Evolutionary conservation across 1,139 yeast genomes (phyloP), one percentile per base, ranked within the genome.

Genomic region (Yamadazyma trypodendri): DNA sequence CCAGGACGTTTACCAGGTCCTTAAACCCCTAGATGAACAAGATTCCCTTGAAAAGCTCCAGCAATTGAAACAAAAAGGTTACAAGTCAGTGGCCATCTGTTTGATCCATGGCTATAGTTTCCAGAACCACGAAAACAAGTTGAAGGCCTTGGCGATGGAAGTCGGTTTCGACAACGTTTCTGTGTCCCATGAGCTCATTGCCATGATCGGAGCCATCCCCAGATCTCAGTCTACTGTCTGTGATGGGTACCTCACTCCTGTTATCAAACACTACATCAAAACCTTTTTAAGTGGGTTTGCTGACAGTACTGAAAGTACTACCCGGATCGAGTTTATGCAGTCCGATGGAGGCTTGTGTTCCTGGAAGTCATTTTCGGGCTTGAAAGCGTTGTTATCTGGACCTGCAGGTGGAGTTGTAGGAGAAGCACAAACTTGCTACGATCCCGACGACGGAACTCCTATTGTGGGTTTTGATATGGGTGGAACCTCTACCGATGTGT

Each of bases 231-330:
- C 89, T 12, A 72, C 87, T 3, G 76, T 79, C 13, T 88, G 86
- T 2, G 92, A 84, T 60, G 88, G 92, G 1, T 84, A 84, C 52
- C 59, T 84, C 39, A 82, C 89, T 3, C 94, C 94, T 1, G 84
- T 79, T 36, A 81, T 84, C 33, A 68, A 76, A 41, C 68, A 75
- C 23, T 84, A 84, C 54, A 63, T 84, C 31, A 57, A 67, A 18
- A 75, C 79, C 17, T 81, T 85, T 50, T 75, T 79, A 31, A 52
- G 68, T 4, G 90, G 90, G 2, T 68, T 84, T 46, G 62, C 62
- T 25, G 75, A 78, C 28, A 77, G 78, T 2, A 44, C 40, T 18
- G 47, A 44, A 20, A 27, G 32, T 6, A 42, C 42, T 18, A 50
- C 53, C 18, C 38, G 54, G 35, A 61, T 76, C 30, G 65, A 74